Percentiles rank a stretch among this genome's conserved stretches.
Evolutionary conservation across 2,329 filamentous ascomycete species (phyloP).

Genomic region (Aspergillus sp.): DNA sequence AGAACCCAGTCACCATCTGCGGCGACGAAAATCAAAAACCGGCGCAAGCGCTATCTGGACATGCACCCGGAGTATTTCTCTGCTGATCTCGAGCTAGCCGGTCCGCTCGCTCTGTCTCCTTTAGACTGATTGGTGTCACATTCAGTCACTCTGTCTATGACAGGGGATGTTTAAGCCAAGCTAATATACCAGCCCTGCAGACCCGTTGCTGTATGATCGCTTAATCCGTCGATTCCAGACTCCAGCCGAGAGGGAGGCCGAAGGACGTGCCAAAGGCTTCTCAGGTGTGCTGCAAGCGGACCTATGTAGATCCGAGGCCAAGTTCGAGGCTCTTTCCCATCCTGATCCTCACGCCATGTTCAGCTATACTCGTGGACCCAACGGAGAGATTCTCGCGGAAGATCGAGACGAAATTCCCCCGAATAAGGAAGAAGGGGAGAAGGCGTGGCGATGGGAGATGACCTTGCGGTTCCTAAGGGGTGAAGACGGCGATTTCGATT

Average conservation of each 20-base stretch:
- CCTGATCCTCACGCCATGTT: conserved; percentile 54
- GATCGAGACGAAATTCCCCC: conserved; percentile 59
- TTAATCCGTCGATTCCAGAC: conserved; percentile 77
- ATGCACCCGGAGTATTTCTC: conserved; percentile 72
- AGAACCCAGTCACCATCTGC: conserved; percentile 32
- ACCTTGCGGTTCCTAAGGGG: conserved; percentile 73
- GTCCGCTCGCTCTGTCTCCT: conserved; percentile 44
- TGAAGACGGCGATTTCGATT: conserved; percentile 77
- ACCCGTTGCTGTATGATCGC: conserved; percentile 80
- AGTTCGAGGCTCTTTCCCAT: conserved; percentile 64
- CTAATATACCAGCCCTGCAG: conserved; percentile 45
- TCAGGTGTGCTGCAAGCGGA: conserved; percentile 77
- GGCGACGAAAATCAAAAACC: conserved; percentile 67
- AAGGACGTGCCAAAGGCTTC: conserved; percentile 74
- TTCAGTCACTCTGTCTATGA: conserved; percentile 11
- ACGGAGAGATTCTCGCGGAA: conserved; percentile 60
- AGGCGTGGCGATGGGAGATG: conserved; percentile 72
- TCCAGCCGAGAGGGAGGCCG: conserved; percentile 69
- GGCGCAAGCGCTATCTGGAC: conserved; percentile 74
- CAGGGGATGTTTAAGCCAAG: conserved; percentile 18
- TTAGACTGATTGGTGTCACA: conserved; percentile 18
- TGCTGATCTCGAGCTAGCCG: conserved; percentile 63
- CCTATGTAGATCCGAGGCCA: conserved; percentile 73
- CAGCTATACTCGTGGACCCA: conserved; percentile 53
- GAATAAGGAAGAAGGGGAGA: conserved; percentile 66